phyloP scores from a whole-genome alignment of 768 basidiomycete genomes.

The Mycena galericulata region DNA sequence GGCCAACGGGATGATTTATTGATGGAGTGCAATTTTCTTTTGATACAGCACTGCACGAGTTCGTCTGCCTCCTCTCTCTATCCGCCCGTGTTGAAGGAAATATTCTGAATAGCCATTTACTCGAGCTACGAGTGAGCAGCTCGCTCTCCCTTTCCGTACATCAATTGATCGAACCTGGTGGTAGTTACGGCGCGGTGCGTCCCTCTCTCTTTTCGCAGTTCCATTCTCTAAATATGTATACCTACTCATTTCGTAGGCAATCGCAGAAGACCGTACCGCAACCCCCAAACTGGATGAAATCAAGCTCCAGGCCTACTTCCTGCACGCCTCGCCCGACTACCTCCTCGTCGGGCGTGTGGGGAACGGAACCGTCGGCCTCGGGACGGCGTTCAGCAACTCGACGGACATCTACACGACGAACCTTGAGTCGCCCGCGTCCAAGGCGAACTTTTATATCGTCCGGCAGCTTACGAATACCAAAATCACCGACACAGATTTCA shows the following conservation, averaged over 20 bases:
- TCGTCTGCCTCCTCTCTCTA: too few relatives aligned
- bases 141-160: not conserved
- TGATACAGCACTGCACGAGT: constrained; percentile 28
- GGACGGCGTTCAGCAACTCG: constrained; percentile 50
- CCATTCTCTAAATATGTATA: too few relatives aligned
- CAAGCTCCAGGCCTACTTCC: constrained; percentile 73
- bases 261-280: constrained; percentile 67
- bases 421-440: constrained; percentile 65
- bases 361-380: constrained; percentile 60
- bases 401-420: constrained; percentile 62
- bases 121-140: constrained; percentile 51
- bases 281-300: constrained; percentile 72
- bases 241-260: constrained; percentile 44
- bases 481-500: constrained; percentile 58
- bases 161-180: not conserved
- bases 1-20: too few relatives aligned
- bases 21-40: not conserved
- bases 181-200: constrained; percentile 46
- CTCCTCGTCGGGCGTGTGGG: constrained; percentile 73
- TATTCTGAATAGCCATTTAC: constrained; percentile 19
- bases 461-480: constrained; percentile 62
- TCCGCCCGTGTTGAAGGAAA: too few relatives aligned
- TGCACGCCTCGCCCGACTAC: constrained; percentile 74
- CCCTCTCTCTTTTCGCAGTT: not conserved
- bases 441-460: constrained; percentile 67